Evolutionary conservation across 768 basidiomycete species (phyloP).

Genomic region (Imleria badia): DNA sequence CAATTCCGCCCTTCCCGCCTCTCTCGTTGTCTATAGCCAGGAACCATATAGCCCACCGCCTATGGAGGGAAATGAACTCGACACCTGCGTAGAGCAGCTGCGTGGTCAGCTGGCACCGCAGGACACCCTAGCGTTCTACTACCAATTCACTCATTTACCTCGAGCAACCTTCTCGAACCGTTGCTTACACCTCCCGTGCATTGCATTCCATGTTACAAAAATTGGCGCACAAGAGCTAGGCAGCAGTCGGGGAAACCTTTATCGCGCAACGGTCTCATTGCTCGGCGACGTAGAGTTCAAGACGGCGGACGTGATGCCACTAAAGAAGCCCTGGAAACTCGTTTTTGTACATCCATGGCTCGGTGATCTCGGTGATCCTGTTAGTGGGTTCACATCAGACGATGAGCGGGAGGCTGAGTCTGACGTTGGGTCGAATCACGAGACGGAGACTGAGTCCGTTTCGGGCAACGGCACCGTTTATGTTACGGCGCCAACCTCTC

Average conservation of each 20-base stretch:
- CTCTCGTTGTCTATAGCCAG: neutral
- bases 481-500: too few relatives aligned
- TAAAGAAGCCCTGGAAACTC: neutral
- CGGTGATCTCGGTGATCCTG: neutral
- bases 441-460: too few relatives aligned
- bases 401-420: neutral
- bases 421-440: neutral
- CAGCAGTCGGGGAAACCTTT: neutral
- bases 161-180: neutral
- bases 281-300: constrained; percentile 4
- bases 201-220: neutral
- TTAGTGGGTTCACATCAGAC: neutral
- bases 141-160: neutral
- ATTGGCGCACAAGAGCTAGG: neutral
- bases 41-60: neutral
- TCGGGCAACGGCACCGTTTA: too few relatives aligned
- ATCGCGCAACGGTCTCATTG: neutral
- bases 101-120: neutral
- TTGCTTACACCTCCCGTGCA: neutral
- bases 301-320: neutral
- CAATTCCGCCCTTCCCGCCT: constrained; percentile 8
- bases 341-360: constrained; percentile 12
- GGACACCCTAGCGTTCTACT: neutral
- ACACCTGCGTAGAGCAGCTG: neutral
- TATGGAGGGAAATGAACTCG: neutral